Evolutionary conservation across 352 stramenopile species (phyloP), one percentile per base, ranked within the genome.

Genomic region (Globisporangium irregulare): DNA sequence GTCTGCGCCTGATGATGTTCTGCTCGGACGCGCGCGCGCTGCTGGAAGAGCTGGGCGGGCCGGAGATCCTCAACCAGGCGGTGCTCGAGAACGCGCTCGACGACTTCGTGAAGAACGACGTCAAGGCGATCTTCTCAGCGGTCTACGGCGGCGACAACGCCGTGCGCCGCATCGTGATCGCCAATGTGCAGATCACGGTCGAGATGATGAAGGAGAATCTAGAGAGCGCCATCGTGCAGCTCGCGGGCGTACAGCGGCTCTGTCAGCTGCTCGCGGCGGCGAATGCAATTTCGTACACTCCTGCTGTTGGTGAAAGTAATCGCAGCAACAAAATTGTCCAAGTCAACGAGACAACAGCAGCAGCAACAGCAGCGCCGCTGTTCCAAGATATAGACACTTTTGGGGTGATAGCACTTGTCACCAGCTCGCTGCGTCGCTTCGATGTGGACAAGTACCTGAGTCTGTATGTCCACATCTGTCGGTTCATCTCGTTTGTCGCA

Each of bases 61-160:
- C 79, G 4, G 74, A 74, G 50, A 41, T 87, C 9, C 70, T 93
- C 15, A 89, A 91, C 59, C 70, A 71, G 5, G 79, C 76, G n/a
- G 81, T 77, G n/a, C 32, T 79, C 3, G 80, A 82, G 22, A 86
- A 90, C 54, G 72, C 78, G 24, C 79, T 93, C 20, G 85, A 93
- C 56, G 79, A 89, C 56, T 91, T 90, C 55, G 78, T 93, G 14
- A 77, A 86, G 67, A 85, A 86, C 41, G 82, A 93, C 38, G 83
- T 93, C 62, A 87, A 91, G 64, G 82, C 82, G 56, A 89, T 93
- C 54, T 91, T 93, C 68, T 74, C 75, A 3, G 74, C 78, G 15
- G 78, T 91, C 24, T 93, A 86, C 48, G 85, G 82, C 24, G 85
- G 85, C 34, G 81, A 86, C 10, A 87, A 91, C 56, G 84, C 85